Evolutionary conservation across 805 yeast species (phyloP).

Genomic region (Wickerhamiella galacta): DNA sequence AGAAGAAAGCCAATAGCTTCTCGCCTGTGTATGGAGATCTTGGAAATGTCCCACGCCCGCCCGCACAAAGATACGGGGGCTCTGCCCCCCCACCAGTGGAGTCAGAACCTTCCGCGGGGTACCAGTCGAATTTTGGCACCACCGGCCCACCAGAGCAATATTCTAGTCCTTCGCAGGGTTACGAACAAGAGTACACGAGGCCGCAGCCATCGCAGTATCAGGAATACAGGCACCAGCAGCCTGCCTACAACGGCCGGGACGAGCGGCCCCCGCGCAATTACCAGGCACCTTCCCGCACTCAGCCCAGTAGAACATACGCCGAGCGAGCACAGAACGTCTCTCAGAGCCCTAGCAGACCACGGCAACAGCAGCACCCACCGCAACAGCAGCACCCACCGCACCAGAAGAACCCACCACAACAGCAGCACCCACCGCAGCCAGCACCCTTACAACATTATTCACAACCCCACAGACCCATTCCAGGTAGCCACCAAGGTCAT

Average conservation of each 20-base stretch:
- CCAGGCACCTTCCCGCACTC: background rate
- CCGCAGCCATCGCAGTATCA: background rate
- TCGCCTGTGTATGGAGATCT: conserved; percentile 10
- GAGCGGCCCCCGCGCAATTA: background rate
- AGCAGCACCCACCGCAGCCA: conserved; percentile 3
- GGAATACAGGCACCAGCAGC: background rate
- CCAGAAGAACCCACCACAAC: conserved; percentile 3
- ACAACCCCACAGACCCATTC: too few relatives aligned
- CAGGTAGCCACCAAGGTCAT: too few relatives aligned
- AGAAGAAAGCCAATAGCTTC: conserved; percentile 3
- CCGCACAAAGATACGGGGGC: conserved; percentile 10
- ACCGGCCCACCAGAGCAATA: conserved; percentile 1
- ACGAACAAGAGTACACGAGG: conserved; percentile 2
- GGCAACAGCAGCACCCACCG: conserved; percentile 1
- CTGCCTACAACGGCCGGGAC: too few relatives aligned
- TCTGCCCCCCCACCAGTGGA: too few relatives aligned
- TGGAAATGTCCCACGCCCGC: conserved; percentile 12
- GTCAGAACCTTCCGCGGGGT: background rate
- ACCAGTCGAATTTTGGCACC: background rate
- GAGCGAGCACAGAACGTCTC: too few relatives aligned
- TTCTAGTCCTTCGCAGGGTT: too few relatives aligned
- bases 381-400: conserved; percentile 2
- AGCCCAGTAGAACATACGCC: too few relatives aligned
- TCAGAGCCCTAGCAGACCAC: too few relatives aligned
- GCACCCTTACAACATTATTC: conserved; percentile 3